A percentile compares a stretch with the other conserved stretches of the same genome.
Evolutionary conservation across 176 grass and related monocot species (phyloP).

Genomic region (Musa itinerans): DNA sequence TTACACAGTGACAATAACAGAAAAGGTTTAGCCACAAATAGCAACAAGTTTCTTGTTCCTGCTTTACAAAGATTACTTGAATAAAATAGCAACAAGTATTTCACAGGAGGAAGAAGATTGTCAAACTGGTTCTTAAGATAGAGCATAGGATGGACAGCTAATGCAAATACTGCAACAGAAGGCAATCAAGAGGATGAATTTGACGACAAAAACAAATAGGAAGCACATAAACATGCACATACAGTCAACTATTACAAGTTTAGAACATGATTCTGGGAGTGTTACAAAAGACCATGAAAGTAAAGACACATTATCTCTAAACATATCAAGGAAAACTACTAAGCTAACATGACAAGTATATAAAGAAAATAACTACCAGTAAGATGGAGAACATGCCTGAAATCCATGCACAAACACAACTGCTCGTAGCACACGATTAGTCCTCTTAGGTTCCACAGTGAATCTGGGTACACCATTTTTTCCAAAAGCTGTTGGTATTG

Average conservation of each 20-base stretch:
- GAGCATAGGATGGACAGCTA: too few species aligned
- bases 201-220: not conserved
- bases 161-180: too few species aligned
- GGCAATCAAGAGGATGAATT: too few species aligned
- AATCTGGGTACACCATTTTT: slow-evolving; percentile 22
- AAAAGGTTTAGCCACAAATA: too few species aligned
- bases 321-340: not conserved
- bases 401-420: slow-evolving; percentile 97
- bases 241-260: not conserved
- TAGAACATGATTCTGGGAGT: not conserved
- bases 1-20: too few species aligned
- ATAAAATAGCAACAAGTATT: too few species aligned
- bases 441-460: slow-evolving; percentile 31
- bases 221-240: not conserved
- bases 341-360: not conserved
- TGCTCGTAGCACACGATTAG: slow-evolving; percentile 41
- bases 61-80: too few species aligned
- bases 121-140: too few species aligned
- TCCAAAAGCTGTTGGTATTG: slow-evolving; percentile 30
- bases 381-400: slow-evolving; percentile 42
- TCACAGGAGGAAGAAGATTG: too few species aligned
- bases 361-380: not conserved
- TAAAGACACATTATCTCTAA: not conserved
- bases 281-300: not conserved
- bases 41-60: too few species aligned